phyloP scores from a whole-genome alignment of 192 early-diverging fungal species.

The Diversispora epigaea region DNA sequence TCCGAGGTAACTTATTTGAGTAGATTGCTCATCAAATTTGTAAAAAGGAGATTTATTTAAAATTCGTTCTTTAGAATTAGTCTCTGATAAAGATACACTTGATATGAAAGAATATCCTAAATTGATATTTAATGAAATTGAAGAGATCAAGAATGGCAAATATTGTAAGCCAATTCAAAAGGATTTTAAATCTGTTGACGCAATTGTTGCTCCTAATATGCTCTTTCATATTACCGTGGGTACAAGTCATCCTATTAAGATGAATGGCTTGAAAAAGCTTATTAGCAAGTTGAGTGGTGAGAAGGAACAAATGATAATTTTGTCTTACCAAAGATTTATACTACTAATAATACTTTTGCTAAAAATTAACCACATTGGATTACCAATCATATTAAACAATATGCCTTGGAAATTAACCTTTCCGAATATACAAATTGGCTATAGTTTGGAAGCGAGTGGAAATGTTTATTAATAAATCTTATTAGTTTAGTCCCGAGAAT shows the following conservation, averaged over 20 bases:
- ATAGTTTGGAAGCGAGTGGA: no score
- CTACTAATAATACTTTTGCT: slow-evolving; percentile 9
- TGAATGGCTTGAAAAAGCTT: slow-evolving; percentile 27
- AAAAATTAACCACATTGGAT: not conserved
- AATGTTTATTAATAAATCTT: no score
- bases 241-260: slow-evolving; percentile 22
- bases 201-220: slow-evolving; percentile 11
- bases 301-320: slow-evolving; percentile 19
- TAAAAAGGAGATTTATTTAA: not conserved
- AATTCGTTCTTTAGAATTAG: slow-evolving; percentile 13
- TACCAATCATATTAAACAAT: slow-evolving; percentile 11
- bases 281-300: slow-evolving; percentile 5
- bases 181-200: slow-evolving; percentile 21
- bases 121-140: slow-evolving; percentile 5
- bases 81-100: not conserved
- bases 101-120: slow-evolving; percentile 13
- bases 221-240: slow-evolving; percentile 21
- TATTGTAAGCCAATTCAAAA: slow-evolving; percentile 17
- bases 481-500: no score
- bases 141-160: not conserved
- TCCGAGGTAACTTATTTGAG: slow-evolving; percentile 12
- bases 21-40: slow-evolving; percentile 18
- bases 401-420: slow-evolving; percentile 22
- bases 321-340: slow-evolving; percentile 17
- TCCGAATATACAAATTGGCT: no score